Conservation (phyloP, 345 rosid species). For the Euphorbia pulcherrima region DNA sequence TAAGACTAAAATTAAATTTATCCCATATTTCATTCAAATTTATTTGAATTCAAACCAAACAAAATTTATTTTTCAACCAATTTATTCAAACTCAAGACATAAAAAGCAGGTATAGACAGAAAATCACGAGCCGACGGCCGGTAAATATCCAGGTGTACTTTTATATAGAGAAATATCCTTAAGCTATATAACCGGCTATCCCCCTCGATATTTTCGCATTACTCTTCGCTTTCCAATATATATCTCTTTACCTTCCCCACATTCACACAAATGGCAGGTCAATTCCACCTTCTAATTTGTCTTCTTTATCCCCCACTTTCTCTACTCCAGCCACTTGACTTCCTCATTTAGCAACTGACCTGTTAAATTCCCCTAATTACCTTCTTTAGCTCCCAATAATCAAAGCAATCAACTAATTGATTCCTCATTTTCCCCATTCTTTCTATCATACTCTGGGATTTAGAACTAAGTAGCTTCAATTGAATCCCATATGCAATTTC, state of each 20-base stretch:
- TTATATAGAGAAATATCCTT: no score
- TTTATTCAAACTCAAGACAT: no score
- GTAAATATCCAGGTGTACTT: no score
- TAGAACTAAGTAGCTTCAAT: background rate
- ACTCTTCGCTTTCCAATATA: constrained; percentile 5
- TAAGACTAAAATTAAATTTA: no score
- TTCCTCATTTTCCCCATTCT: background rate
- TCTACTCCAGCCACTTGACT: background rate
- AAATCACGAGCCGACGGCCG: no score
- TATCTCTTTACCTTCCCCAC: background rate
- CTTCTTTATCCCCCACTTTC: background rate
- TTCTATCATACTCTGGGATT: background rate
- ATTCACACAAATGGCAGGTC: background rate
- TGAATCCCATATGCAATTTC: constrained; percentile 28
- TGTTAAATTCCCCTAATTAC: background rate
- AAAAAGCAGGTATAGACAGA: no score
- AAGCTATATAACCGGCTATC: background rate
- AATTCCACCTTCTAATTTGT: background rate
- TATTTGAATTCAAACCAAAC: no score
- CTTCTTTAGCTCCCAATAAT: background rate
- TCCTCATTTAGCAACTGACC: background rate
- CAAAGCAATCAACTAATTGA: background rate
- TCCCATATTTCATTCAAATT: no score
- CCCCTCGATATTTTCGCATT: constrained; percentile 3
- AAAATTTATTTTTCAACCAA: no score